Percentiles rank a stretch among this genome's conserved stretches.
Conservation (phyloP, 2,329 filamentous ascomycete genomes). For the Colletotrichum sublineola region DNA sequence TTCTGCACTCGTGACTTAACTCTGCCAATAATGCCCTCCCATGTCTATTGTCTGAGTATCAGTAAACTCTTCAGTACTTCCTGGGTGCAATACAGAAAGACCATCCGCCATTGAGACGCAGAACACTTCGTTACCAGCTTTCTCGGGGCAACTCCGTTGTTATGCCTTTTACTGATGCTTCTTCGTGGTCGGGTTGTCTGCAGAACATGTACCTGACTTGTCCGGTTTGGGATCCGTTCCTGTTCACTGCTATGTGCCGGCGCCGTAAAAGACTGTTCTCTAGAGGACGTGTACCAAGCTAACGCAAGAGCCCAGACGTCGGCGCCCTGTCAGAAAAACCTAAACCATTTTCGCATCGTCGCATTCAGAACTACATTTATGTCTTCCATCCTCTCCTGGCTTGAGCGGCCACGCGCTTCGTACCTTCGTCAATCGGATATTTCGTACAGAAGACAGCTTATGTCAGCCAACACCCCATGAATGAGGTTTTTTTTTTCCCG, state of each 20-base stretch:
- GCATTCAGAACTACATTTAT: constrained; percentile 28
- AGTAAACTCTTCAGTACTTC: neutral
- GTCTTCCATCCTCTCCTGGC: constrained; percentile 9
- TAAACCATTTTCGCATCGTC: constrained; percentile 29
- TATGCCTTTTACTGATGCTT: neutral
- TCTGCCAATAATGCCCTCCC: constrained; percentile 4
- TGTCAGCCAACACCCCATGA: constrained; percentile 14
- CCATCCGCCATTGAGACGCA: constrained; percentile 2
- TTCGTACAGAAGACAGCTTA: neutral
- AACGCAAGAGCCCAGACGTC: constrained; percentile 30
- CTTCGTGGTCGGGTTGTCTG: neutral
- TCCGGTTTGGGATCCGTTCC: constrained; percentile 30
- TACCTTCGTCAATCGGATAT: neutral
- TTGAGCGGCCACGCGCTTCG: constrained; percentile 9
- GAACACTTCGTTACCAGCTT: neutral
- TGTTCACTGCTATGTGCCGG: constrained; percentile 5
- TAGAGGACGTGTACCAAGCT: constrained; percentile 17
- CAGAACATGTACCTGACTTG: constrained; percentile 34
- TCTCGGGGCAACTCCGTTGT: neutral
- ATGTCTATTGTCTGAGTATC: neutral
- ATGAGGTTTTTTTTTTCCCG: neutral
- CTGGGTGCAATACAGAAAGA: neutral
- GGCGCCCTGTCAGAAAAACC: constrained; percentile 29
- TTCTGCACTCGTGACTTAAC: constrained; percentile 32
- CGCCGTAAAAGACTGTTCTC: constrained; percentile 11